These are phyloP conservation scores for Terana coerulea DNA, from an alignment of 768 basidiomycete species.

Conservation along the genomic window DNA sequence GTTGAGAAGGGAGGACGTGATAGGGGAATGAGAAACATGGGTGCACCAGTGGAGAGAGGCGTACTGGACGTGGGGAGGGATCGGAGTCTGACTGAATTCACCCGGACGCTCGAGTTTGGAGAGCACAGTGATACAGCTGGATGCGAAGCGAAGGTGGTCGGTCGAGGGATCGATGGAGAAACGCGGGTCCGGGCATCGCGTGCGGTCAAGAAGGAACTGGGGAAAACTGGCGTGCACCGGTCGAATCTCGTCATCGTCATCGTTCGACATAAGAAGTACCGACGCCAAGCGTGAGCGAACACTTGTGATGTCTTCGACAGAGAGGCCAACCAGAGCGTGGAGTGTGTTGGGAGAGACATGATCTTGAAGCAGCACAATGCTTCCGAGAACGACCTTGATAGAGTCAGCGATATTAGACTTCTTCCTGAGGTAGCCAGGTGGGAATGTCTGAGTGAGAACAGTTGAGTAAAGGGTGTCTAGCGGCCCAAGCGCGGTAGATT, in stretches of 20 bases:
- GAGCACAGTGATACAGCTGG: background rate
- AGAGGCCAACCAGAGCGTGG: background rate
- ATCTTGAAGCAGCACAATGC: background rate
- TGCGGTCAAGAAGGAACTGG: background rate
- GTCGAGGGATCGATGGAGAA: background rate
- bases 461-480: background rate
- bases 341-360: background rate
- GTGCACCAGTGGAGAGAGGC: background rate
- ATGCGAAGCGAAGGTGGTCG: constrained; percentile 17
- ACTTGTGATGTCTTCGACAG: background rate
- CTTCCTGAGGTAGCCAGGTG: background rate
- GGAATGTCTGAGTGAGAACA: background rate
- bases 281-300: background rate
- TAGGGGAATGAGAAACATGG: background rate
- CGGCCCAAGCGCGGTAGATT: background rate
- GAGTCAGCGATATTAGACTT: background rate
- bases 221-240: constrained; percentile 8
- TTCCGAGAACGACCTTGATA: background rate
- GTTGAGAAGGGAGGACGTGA: background rate
- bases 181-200: background rate
- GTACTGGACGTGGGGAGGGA: background rate
- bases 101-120: background rate
- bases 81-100: background rate
- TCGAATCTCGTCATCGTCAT: background rate
- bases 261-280: background rate